These are phyloP conservation scores for Lentinula novae-zelandiae DNA, from an alignment of 1,284 basidiomycete genomes.

Conservation along the genomic window DNA sequence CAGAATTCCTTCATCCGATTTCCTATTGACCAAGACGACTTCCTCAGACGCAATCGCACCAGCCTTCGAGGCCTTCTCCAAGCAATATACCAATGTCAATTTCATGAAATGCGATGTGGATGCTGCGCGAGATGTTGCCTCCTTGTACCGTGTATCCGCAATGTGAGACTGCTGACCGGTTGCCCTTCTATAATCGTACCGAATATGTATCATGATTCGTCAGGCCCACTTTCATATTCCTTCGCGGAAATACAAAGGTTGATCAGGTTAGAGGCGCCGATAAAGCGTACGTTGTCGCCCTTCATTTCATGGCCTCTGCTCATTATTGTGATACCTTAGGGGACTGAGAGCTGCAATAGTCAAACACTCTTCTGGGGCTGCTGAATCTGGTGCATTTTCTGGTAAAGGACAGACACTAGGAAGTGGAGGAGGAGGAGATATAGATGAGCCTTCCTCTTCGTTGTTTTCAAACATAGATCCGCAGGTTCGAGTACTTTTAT, in stretches of 20 bases:
- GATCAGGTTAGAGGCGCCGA: constrained; percentile 70
- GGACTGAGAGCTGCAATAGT: constrained; percentile 54
- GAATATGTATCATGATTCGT: background rate
- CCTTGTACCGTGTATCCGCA: constrained; percentile 55
- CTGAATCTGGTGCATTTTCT: constrained; percentile 45
- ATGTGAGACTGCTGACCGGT: constrained; percentile 44
- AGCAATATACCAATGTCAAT: constrained; percentile 63
- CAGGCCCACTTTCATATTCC: constrained; percentile 79
- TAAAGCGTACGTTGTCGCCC: constrained; percentile 41
- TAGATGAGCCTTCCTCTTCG: constrained; percentile 29
- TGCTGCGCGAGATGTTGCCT: constrained; percentile 60
- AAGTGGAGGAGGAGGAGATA: constrained; percentile 25
- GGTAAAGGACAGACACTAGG: constrained; percentile 71
- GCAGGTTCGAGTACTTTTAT: constrained; percentile 60
- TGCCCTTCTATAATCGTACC: background rate
- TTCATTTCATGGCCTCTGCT: background rate
- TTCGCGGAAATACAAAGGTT: constrained; percentile 64
- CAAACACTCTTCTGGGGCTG: constrained; percentile 40
- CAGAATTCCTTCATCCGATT: background rate
- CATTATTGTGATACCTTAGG: constrained; percentile 29
- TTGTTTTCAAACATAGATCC: constrained; percentile 51
- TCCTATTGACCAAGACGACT: background rate
- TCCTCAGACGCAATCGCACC: constrained; percentile 61
- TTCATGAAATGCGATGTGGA: constrained; percentile 83
- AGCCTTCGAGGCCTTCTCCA: constrained; percentile 61